Base-by-base conservation (phyloP, 495 filamentous ascomycete genomes). In the Peziza echinospora region DNA sequence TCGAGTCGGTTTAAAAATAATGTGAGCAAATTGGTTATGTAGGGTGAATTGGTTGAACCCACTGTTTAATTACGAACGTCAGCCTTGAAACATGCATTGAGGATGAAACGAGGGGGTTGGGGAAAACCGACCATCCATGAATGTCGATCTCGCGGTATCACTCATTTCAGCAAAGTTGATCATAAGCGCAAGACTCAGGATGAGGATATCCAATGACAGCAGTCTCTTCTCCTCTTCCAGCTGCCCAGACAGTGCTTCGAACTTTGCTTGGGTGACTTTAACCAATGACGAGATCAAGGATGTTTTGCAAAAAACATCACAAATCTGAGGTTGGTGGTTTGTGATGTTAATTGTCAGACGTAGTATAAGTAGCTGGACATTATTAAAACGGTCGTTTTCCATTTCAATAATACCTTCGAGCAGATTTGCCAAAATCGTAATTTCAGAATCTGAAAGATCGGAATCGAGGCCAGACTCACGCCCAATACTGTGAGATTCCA, bases 151-250 rank as follows among this genome's bases (percentile, higher is more conserved):
- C 21, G 51, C 56, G n/a, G 24, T 49, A 22, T 48, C 45, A 45
- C 74, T 81, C 52, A 78, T 75, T 55, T 93, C 87, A 16, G 78
- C 76, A 50, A 96, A 70, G 57, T 97, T 97, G 55, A 89, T 92
- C 58, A 93, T 72, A 45, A 80, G 74, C 0, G 85, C 91, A 26
- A 93, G 63, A 40, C 78, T 71, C 47, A 94, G 67, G 43, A 93
- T 76, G 17, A 93, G 70, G 21, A 70, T 69, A 50, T 94, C 79
- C 21, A 86, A 61, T 13, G 68, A 56, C 24, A 67, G 53, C 28
- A 53, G 52, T 37, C 67, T 64, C 26, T 73, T 61, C 21, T 73
- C 60, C 24, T 65, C 63, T 10, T 56, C 57, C 7, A 65, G 48
- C 41, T 63, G 56, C n/a, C 63, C 60, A 4, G 65, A 62, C 21